Evolutionary conservation across 2,329 filamentous ascomycete species (phyloP), one percentile per base, ranked within the genome.

Genomic region (Rachicladosporium sp.): DNA sequence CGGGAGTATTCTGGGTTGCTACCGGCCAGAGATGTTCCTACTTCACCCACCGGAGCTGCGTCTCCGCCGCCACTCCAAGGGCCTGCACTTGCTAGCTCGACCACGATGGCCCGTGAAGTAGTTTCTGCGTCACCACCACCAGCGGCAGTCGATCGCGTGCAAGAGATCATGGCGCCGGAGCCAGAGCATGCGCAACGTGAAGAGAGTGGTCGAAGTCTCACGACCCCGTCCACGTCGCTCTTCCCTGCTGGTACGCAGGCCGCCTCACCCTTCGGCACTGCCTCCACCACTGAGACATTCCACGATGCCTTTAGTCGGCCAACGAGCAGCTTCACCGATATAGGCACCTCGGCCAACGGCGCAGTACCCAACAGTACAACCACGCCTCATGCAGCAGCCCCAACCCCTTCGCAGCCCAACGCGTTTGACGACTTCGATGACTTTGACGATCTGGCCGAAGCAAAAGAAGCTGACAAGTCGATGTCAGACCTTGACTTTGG

Each of bases 401-500:
- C 45, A 43, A 13, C 42, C 37, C 12, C 42, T 42, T n/a, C 42
- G 19, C 32, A 36, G 15, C 29, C 45, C 43, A 54, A 64, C 2
- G 52, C 60, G 10, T 68, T 67, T 47, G 63, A 71, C 13, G 70
- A 74, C 2, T 76, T 87, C 44, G 83, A 86, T 36, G 83, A 86
- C 32, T 91, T 91, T 50, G 82, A 85, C 51, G 84, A 84, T 40
- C 73, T 93, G 10, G 79, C 85, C 43, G 85, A 93, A 53, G 85
- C 85, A n/a, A n/a, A n/a, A n/a, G n/a, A 91, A 59, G 82, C 63
- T 5, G 66, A 70, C 40, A 67, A 80, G 36, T 78, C 74, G 15
- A 84, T 88, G 43, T 83, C 89, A 43, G 83, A 89, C 47, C 86
- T 88, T 63, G 78, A 80, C 52, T 82, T 87, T 46, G 82, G 78